Percentiles rank a stretch among this genome's conserved stretches.
Evolutionary conservation across 129 eudicot genomes (phyloP).

Genomic region (Dittrichia graveolens): DNA sequence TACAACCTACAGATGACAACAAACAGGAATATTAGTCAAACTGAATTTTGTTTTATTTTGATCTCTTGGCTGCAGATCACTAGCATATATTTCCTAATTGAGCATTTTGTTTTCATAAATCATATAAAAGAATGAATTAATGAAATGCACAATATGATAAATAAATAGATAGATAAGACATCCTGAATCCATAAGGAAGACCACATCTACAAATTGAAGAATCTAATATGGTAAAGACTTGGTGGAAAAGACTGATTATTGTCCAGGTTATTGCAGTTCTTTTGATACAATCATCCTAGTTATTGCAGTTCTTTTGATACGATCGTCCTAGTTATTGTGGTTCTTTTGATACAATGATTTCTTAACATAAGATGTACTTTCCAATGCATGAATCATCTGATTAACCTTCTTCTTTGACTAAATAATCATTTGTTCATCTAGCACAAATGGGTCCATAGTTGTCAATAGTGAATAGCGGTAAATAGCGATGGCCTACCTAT

Average conservation of each 20-base stretch:
- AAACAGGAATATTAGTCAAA: not conserved
- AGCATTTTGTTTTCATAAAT: not conserved
- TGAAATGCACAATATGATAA: not conserved
- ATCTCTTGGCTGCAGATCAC: too few relatives aligned
- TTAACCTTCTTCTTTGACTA: slow-evolving; percentile 1
- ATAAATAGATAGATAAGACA: not conserved
- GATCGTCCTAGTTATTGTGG: not conserved
- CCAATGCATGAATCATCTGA: not conserved
- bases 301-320: not conserved
- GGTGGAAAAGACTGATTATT: not conserved
- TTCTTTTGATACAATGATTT: not conserved
- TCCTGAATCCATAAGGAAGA: not conserved
- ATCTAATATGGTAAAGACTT: not conserved
- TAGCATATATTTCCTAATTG: not conserved
- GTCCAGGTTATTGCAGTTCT: not conserved
- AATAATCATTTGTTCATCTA: slow-evolving; percentile 9
- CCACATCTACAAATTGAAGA: not conserved
- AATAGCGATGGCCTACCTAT: too few relatives aligned
- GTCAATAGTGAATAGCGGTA: too few relatives aligned
- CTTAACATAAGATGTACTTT: not conserved
- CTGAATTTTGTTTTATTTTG: not conserved
- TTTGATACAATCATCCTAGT: not conserved
- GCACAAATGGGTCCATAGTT: not conserved
- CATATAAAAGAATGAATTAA: not conserved
- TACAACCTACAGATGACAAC: slow-evolving; percentile 54